Percentiles rank a stretch among this genome's conserved stretches.
Conservation (phyloP, 2,329 filamentous ascomycete genomes). For the Exserohilum turcica region DNA sequence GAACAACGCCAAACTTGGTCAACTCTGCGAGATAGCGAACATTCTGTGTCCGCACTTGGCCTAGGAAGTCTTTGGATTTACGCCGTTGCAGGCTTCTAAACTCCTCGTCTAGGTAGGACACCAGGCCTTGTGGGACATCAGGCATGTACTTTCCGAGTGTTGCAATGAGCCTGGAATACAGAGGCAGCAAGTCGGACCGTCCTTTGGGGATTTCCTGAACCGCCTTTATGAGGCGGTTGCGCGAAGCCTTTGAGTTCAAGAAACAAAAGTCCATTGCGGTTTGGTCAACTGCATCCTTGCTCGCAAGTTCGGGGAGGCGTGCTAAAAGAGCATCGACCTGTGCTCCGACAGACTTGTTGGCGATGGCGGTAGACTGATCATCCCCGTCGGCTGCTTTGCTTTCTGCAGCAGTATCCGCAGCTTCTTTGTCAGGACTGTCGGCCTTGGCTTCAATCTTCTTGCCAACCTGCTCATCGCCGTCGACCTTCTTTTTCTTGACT, state of each 20-base stretch:
- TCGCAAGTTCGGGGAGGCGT: conserved; percentile 87
- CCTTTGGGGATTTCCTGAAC: conserved; percentile 95
- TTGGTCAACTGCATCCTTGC: conserved; percentile 89
- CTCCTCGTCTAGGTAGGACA: conserved; percentile 91
- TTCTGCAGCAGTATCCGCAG: conserved; percentile 50
- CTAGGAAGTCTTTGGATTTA: conserved; percentile 96
- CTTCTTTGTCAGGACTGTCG: conserved; percentile 43
- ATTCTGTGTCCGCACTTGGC: conserved; percentile 90
- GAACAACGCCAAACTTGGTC: conserved; percentile 97
- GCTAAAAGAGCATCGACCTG: conserved; percentile 91
- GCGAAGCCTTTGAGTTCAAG: conserved; percentile 95
- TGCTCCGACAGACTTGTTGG: conserved; percentile 95
- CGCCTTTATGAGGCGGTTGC: conserved; percentile 90
- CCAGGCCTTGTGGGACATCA: conserved; percentile 89
- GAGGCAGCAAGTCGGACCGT: conserved; percentile 84
- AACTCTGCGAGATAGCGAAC: conserved; percentile 97
- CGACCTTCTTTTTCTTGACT: conserved; percentile 87
- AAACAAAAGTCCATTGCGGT: conserved; percentile 97
- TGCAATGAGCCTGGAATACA: conserved; percentile 90
- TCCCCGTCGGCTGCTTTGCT: conserved; percentile 66
- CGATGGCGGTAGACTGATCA: conserved; percentile 90
- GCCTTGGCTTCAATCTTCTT: conserved; percentile 67
- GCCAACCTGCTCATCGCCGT: conserved; percentile 79
- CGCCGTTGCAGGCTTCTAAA: conserved; percentile 95
- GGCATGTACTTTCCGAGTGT: conserved; percentile 93